Base-by-base conservation (phyloP, 352 stramenopile genomes). In the Phytophthora citrophthora region DNA sequence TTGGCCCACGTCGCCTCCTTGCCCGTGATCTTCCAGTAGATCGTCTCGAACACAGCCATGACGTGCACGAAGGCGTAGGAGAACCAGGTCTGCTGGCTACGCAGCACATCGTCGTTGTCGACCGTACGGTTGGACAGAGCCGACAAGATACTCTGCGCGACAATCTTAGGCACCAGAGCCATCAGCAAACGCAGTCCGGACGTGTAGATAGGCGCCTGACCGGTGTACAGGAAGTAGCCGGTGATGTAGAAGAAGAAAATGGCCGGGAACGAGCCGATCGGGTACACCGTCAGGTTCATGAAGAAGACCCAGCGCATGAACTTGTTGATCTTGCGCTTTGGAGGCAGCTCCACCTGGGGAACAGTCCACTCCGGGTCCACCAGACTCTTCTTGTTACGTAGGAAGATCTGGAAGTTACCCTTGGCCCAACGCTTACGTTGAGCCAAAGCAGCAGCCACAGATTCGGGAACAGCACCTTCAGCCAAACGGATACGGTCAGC, bases 251-350 rank as follows among this genome's bases (percentile, higher is more conserved):
- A 90, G 56, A 88, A 88, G 69, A 91, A 89, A 24, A 91, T 74
- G 4, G 79, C 82, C 2, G 82, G 79, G 70, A 91, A 89, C 41
- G 82, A 91, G 1, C 82, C 82, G 49, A 91, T 88, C 24, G 82
- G 82, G 58, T 91, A 91, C 40, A 91, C 77, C 11, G 79, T 91
- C 40, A 89, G 49, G 70, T 91, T 91, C 77, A 91, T 89, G 66
- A 89, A 91, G 76, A 91, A 89, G 4, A 91, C 77, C 80, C 82
- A 90, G 41, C 80, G 76, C 82, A 91, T 91, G 34, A 90, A 91
- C 41, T 76, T 76, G 72, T 89, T 91, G 62, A 83, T 77, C 67
- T 90, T 90, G 73, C 79, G 81, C 47, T 79, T 75, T 13, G 69
- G 67, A 6, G 81, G 81, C 16, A 88, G 59, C 45, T 83, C 72